phyloP scores from a whole-genome alignment of 305 asterid genomes.

The Euphrasia arctica region DNA sequence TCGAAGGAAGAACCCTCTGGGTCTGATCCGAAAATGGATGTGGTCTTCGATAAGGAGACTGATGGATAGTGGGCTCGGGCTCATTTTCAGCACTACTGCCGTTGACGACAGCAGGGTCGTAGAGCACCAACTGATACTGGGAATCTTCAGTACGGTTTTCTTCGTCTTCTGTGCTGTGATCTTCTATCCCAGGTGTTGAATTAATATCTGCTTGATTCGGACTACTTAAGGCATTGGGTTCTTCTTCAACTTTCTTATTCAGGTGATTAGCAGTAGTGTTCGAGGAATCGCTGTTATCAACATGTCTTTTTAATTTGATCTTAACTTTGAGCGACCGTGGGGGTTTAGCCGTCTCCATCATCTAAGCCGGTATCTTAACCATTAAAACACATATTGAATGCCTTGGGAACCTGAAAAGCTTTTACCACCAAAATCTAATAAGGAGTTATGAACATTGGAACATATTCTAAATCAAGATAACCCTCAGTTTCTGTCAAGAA shows the following conservation, averaged over 20 bases:
- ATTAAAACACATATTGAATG: conserved; percentile 5
- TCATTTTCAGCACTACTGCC: conserved; percentile 27
- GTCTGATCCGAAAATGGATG: conserved; percentile 36
- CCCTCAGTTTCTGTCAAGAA: conserved; percentile 1
- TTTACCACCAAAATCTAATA: background rate
- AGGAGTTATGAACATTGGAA: background rate
- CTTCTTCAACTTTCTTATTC: conserved; percentile 27
- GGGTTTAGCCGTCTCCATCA: conserved; percentile 33
- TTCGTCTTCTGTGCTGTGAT: conserved; percentile 32
- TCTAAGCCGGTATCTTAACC: conserved; percentile 19
- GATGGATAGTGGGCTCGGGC: conserved; percentile 26
- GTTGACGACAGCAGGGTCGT: conserved; percentile 46
- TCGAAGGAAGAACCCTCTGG: conserved; percentile 41
- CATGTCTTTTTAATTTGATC: conserved; percentile 35
- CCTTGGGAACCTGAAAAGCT: conserved; percentile 15
- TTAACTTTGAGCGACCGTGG: conserved; percentile 33
- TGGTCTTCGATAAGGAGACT: conserved; percentile 18
- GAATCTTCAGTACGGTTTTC: conserved; percentile 45
- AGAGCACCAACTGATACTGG: conserved; percentile 62
- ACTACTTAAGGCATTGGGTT: conserved; percentile 28
- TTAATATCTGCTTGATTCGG: conserved; percentile 29
- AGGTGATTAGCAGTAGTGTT: conserved; percentile 25
- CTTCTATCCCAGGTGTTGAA: conserved; percentile 33
- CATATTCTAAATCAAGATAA: background rate
- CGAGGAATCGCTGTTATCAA: conserved; percentile 25